A percentile compares a stretch with the other conserved stretches of the same genome.
phyloP scores from a whole-genome alignment of 1,139 yeast genomes.

The Meyerozyma sp. region DNA sequence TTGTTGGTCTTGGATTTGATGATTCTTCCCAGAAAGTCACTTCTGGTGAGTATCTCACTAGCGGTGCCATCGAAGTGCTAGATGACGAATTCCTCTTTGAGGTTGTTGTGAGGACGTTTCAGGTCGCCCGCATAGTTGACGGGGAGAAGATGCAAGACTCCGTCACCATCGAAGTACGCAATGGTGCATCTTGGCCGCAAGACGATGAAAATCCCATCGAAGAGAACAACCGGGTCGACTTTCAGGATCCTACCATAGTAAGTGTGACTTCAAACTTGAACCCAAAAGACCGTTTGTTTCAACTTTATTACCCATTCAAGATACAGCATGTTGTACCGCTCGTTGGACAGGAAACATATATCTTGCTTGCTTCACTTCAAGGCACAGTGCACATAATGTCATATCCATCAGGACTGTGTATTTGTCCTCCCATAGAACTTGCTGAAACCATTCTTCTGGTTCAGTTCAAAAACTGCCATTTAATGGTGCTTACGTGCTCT shows the following conservation, averaged over 20 bases:
- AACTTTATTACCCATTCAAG: slow-evolving; percentile 35
- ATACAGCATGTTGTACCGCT: slow-evolving; percentile 37
- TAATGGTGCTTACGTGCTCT: slow-evolving; percentile 50
- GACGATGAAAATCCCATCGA: slow-evolving; percentile 25
- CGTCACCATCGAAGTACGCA: slow-evolving; percentile 35
- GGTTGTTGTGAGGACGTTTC: slow-evolving; percentile 26
- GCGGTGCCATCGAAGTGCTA: slow-evolving; percentile 22
- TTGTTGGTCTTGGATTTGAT: background rate
- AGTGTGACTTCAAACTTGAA: slow-evolving; percentile 24
- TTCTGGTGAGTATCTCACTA: slow-evolving; percentile 13
- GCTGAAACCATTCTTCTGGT: slow-evolving; percentile 52
- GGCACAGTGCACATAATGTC: slow-evolving; percentile 68
- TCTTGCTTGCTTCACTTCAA: slow-evolving; percentile 66
- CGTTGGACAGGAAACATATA: slow-evolving; percentile 25
- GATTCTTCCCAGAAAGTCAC: slow-evolving; percentile 13
- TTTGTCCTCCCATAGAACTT: slow-evolving; percentile 50
- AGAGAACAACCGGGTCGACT: slow-evolving; percentile 30
- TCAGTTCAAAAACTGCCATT: slow-evolving; percentile 45
- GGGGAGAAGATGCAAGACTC: slow-evolving; percentile 5
- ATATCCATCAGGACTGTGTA: slow-evolving; percentile 50
- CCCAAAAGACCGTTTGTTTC: slow-evolving; percentile 15
- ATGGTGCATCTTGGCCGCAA: slow-evolving; percentile 39
- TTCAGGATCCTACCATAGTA: slow-evolving; percentile 42
- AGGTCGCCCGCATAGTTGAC: slow-evolving; percentile 14
- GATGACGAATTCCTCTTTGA: slow-evolving; percentile 39